Conservation (phyloP, 257 asterid species). For the Ophiorrhiza pumila region DNA sequence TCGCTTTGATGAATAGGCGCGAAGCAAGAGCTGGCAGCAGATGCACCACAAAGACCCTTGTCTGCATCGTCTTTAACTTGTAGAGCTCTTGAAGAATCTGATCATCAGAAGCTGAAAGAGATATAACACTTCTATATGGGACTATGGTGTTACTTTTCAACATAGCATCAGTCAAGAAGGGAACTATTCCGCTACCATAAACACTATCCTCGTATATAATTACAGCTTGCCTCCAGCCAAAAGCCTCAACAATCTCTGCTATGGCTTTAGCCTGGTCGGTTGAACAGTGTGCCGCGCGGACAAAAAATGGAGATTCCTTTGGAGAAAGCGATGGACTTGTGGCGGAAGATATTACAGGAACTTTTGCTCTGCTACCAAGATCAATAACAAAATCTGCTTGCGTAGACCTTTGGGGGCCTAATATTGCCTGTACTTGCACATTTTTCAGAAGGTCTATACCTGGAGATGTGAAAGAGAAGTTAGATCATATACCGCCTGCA, state of each 20-base stretch:
- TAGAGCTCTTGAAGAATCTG: conserved; percentile 30
- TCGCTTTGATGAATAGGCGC: conserved; percentile 35
- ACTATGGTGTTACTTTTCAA: conserved; percentile 19
- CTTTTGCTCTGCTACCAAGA: conserved; percentile 37
- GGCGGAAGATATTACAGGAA: conserved; percentile 49
- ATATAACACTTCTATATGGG: conserved; percentile 28
- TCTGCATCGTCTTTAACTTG: conserved; percentile 36
- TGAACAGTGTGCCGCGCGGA: conserved; percentile 41
- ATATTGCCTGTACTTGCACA: conserved; percentile 37
- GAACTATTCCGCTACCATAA: conserved; percentile 41
- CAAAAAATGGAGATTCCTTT: conserved; percentile 35
- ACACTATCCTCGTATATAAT: conserved; percentile 33
- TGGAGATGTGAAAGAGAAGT: conserved; percentile 17
- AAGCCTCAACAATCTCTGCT: conserved; percentile 37
- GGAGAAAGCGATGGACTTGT: conserved; percentile 47
- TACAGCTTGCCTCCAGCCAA: conserved; percentile 43
- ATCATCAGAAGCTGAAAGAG: conserved; percentile 35
- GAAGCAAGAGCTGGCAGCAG: conserved; percentile 35
- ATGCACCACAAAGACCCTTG: conserved; percentile 49
- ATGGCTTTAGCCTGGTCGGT: conserved; percentile 46
- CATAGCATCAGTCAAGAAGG: conserved; percentile 33
- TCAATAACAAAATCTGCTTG: conserved; percentile 46
- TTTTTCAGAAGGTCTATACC: conserved; percentile 51
- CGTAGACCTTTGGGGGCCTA: conserved; percentile 45
- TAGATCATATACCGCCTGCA: no score